Evolutionary conservation across 2,329 filamentous ascomycete species (phyloP).

Genomic region (Fusarium neocosmosporiellum): DNA sequence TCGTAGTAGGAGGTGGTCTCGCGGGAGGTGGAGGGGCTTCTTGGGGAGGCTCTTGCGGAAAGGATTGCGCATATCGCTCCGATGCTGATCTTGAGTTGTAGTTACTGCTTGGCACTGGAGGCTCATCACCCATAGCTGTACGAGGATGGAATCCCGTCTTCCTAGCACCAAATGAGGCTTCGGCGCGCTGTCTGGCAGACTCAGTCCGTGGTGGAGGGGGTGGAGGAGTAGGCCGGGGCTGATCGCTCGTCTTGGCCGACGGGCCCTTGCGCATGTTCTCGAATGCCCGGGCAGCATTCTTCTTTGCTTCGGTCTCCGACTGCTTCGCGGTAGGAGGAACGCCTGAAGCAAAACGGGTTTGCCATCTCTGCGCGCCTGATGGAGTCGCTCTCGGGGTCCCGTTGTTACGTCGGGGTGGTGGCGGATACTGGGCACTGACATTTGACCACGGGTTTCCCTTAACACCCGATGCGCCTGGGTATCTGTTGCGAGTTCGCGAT

Average conservation of each 20-base stretch:
- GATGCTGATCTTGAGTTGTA: conserved; percentile 56
- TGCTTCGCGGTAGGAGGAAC: conserved; percentile 58
- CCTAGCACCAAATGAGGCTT: conserved; percentile 65
- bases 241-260: conserved; percentile 42
- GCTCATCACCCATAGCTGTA: conserved; percentile 64
- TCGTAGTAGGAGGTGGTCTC: conserved; percentile 35
- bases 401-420: conserved; percentile 58
- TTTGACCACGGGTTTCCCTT: conserved; percentile 68
- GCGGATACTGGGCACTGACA: conserved; percentile 60
- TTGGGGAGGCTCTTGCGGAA: conserved; percentile 17
- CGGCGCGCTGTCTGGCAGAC: conserved; percentile 63
- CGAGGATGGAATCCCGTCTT: conserved; percentile 62
- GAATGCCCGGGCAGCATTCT: conserved; percentile 56
- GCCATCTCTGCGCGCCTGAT: conserved; percentile 59
- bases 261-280: conserved; percentile 57
- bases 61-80: conserved; percentile 35
- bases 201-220: conserved; percentile 61
- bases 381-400: conserved; percentile 33
- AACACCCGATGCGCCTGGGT: conserved; percentile 64
- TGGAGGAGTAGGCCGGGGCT: conserved; percentile 46
- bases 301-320: conserved; percentile 52
- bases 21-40: conserved; percentile 27
- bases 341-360: conserved; percentile 54
- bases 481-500: conserved; percentile 54
- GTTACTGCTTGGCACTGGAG: conserved; percentile 61